A percentile compares a stretch with the other conserved stretches of the same genome.
These are phyloP conservation scores for Cruciata laevipes DNA, from an alignment of 257 asterid genomes.

Conservation along the genomic window DNA sequence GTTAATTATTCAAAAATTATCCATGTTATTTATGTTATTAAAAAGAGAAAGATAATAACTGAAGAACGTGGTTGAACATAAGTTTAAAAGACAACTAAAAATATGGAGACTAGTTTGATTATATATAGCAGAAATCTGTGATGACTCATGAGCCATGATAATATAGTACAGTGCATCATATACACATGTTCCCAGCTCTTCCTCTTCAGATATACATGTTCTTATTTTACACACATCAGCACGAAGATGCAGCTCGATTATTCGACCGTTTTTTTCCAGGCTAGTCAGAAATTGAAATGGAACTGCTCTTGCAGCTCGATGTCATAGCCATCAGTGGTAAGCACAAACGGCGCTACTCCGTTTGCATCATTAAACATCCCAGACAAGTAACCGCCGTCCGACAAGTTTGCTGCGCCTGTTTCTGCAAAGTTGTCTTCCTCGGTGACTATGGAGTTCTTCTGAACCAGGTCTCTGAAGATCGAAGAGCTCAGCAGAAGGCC, in stretches of 20 bases:
- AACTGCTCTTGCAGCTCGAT: conserved; percentile 26
- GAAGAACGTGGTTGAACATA: background rate
- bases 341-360: conserved; percentile 28
- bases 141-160: too few species aligned
- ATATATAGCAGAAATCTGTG: background rate
- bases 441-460: conserved; percentile 37
- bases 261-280: conserved; percentile 8
- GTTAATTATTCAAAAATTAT: background rate
- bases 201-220: background rate
- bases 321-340: conserved; percentile 27
- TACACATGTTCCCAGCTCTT: background rate
- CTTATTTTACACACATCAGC: conserved; percentile 8
- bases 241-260: conserved; percentile 16
- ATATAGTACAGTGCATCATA: background rate
- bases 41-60: too few species aligned
- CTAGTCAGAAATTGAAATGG: conserved; percentile 22
- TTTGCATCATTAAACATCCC: conserved; percentile 26
- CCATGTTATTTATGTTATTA: too few species aligned
- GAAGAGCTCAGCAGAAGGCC: conserved; percentile 53
- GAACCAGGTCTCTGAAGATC: conserved; percentile 45
- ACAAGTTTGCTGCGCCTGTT: conserved; percentile 6
- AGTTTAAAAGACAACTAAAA: background rate
- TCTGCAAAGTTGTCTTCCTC: conserved; percentile 34
- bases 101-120: background rate
- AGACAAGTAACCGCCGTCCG: conserved; percentile 20